A percentile compares a stretch with the other conserved stretches of the same genome.
These are phyloP conservation scores for Heritiera fomes DNA, from an alignment of 345 rosid genomes.

Conservation along the genomic window DNA sequence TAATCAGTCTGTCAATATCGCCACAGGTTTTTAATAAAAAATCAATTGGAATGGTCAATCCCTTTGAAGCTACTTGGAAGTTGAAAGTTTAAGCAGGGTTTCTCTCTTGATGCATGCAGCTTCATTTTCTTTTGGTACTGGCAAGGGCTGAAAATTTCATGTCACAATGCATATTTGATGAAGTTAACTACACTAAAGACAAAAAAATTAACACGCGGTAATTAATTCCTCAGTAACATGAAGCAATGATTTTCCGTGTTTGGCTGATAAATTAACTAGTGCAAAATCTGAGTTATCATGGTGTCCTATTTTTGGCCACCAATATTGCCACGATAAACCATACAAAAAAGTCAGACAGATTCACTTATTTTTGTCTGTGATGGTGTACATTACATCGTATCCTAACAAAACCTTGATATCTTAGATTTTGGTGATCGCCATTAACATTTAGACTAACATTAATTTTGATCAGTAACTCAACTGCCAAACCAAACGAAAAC, in stretches of 20 bases:
- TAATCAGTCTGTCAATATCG: no score
- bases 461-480: neutral
- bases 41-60: no score
- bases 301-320: constrained; percentile 27
- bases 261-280: neutral
- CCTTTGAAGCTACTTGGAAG: no score
- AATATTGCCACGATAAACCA: constrained; percentile 21
- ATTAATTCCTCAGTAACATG: constrained; percentile 11
- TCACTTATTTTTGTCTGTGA: neutral
- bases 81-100: neutral
- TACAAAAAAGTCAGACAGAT: neutral
- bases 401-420: neutral
- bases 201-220: neutral
- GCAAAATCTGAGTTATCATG: constrained; percentile 26
- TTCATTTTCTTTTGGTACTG: neutral
- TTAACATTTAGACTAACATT: neutral
- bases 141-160: neutral
- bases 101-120: neutral
- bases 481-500: constrained; percentile 5
- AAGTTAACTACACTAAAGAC: neutral
- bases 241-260: constrained; percentile 24
- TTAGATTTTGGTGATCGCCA: neutral
- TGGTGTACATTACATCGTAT: neutral
- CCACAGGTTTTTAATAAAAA: neutral
- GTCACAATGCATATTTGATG: neutral